phyloP scores from a whole-genome alignment of 768 basidiomycete species.

The Leccinum incarnatum region DNA sequence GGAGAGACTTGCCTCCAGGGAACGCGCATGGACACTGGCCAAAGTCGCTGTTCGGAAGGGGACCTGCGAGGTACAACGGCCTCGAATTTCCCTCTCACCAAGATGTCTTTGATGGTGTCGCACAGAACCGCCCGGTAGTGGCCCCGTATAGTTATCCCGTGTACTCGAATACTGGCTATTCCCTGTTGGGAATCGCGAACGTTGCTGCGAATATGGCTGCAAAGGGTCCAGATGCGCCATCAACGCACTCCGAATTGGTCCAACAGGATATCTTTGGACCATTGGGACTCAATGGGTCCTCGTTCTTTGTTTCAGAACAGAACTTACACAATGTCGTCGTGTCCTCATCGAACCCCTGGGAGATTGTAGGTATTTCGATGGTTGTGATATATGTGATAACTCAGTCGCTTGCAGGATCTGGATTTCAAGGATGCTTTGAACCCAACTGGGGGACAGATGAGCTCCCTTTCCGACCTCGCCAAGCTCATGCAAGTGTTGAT shows the following conservation, averaged over 20 bases:
- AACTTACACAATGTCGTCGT: slow-evolving; percentile 39
- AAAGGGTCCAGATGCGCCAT: slow-evolving; percentile 16
- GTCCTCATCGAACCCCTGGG: slow-evolving; percentile 33
- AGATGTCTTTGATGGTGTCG: slow-evolving; percentile 35
- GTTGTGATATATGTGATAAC: neutral
- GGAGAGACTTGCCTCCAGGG: slow-evolving; percentile 37
- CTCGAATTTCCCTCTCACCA: slow-evolving; percentile 32
- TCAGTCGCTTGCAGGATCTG: slow-evolving; percentile 32
- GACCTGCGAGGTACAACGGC: slow-evolving; percentile 30
- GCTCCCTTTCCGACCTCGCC: slow-evolving; percentile 45
- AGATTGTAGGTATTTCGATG: slow-evolving; percentile 31
- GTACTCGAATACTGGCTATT: slow-evolving; percentile 41
- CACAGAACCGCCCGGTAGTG: slow-evolving; percentile 38
- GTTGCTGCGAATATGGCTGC: slow-evolving; percentile 31
- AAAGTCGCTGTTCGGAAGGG: slow-evolving; percentile 22
- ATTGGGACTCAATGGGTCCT: slow-evolving; percentile 41
- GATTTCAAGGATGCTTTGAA: slow-evolving; percentile 40
- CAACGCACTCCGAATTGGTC: slow-evolving; percentile 43
- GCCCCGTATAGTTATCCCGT: slow-evolving; percentile 43
- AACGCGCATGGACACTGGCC: slow-evolving; percentile 40
- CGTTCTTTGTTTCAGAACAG: slow-evolving; percentile 40
- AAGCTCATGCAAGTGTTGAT: slow-evolving; percentile 45
- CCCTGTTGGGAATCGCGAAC: slow-evolving; percentile 35
- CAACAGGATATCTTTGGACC: slow-evolving; percentile 50
- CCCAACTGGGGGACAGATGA: slow-evolving; percentile 50